Base-by-base conservation (phyloP, 2,329 filamentous ascomycete species). In the Fusarium papillatum region DNA sequence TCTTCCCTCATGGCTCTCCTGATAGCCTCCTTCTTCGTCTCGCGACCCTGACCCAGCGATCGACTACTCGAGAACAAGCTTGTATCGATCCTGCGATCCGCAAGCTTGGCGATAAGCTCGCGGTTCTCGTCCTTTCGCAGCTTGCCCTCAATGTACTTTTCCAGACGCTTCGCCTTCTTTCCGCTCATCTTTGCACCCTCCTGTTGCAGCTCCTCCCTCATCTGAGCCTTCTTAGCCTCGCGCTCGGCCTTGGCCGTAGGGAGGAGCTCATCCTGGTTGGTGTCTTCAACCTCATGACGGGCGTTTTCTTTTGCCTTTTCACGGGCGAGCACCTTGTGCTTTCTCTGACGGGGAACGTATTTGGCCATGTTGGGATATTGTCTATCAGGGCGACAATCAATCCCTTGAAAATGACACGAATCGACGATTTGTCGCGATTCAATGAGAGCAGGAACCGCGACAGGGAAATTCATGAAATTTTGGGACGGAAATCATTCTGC, bases 41-140 rank as follows among this genome's bases (percentile, higher is more conserved):
- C 93, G 80, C 88, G 92, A 65, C 88, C 90, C 76, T 93, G 91
- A 1, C 96, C 96, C 11, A 98, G 85, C 69, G 92, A 91, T 76
- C 91, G 94, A 64, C 93, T 94, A 82, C 95, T 98, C 69, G 92
- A 89, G 72, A 98, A 93, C 24, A 95, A 86, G 73, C 90, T 95
- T 2, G 95, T 98, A 82, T 98, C 96, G 76, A 97, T 90, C 80
- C 94, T 95, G 66, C 91, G 89, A 72, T 91, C 89, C 22, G 95
- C 94, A 31, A 99, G 89, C 82, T 97, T 96, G 81, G 94, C 94
- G 78, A 98, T 88, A 36, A 99, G 87, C 68, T 92, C 94, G 34
- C 95, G 88, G 80, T 95, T 98, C 83, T 98, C 96, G 81, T 99
- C 97, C 83, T 98, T 98, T 83, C 93, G 94, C 57, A 99, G 87